phyloP scores from a whole-genome alignment of 1,284 basidiomycete species.

The Gomphus sp. region DNA sequence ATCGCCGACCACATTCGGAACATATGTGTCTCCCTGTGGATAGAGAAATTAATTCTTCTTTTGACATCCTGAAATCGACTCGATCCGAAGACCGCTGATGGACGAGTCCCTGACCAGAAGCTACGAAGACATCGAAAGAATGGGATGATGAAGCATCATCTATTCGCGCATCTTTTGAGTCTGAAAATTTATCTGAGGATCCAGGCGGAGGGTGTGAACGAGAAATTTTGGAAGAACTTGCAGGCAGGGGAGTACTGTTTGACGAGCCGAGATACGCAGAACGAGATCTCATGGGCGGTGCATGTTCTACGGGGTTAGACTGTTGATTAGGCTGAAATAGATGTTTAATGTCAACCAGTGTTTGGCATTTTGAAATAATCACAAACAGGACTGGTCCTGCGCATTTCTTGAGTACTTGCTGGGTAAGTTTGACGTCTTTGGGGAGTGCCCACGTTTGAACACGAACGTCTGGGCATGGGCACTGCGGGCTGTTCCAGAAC shows the following conservation, averaged over 20 bases:
- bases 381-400: background rate
- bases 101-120: slow-evolving; percentile 6
- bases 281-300: background rate
- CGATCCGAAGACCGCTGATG: slow-evolving; percentile 7
- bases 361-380: background rate
- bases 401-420: background rate
- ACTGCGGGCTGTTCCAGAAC: slow-evolving; percentile 6
- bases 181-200: background rate
- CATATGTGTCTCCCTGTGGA: slow-evolving; percentile 9
- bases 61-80: slow-evolving; percentile 7
- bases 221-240: background rate
- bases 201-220: background rate
- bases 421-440: background rate
- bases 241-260: background rate
- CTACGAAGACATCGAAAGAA: slow-evolving; percentile 7
- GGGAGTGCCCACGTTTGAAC: background rate
- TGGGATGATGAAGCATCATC: background rate
- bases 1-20: slow-evolving; percentile 6
- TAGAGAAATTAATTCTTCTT: slow-evolving; percentile 7
- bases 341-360: background rate
- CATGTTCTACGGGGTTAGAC: background rate
- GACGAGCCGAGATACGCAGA: background rate
- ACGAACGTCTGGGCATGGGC: background rate
- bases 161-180: background rate
- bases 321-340: background rate